Base-by-base conservation (phyloP, 345 rosid species). In the Dovyalis caffra region DNA sequence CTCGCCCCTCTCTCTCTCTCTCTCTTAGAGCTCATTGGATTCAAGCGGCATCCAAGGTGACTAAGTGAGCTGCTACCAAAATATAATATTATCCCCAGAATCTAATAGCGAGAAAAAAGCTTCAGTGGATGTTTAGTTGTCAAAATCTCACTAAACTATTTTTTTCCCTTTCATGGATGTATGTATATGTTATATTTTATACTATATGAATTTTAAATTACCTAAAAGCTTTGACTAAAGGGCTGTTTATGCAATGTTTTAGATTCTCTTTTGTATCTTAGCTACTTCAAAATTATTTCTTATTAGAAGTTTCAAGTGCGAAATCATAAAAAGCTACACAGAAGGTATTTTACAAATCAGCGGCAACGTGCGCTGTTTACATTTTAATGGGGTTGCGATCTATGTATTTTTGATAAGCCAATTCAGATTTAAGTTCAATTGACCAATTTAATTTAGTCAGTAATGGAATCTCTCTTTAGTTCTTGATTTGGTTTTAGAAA, bases 31-130 rank as follows among this genome's bases (percentile, higher is more conserved):
- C 60, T 69, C 58, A 23, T 66, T 51, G 80, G 56, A 49, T 15
- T n/a, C 31, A 14, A 8, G 49, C 8, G 56, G 68, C 81, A 62
- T 77, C 80, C 73, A 38, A 71, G 69, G 79, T 23, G 64, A 70
- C 62, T 4, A 23, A 49, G 45, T 61, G 78, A 62, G 53, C 33
- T 70, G 65, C 70, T 28, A 25, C 60, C n/a, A 34, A 35, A 60
- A 37, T 67, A 75, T 29, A n/a, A 12, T 26, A 1, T 47, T n/a
- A 10, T 20, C n/a, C 53, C 33, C 4, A 16, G 18, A 25, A 15
- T 26, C 33, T 51, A 15, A 28, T 14, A 40, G 23, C 56, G 16
- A 49, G 56, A 26, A 16, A 49, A 8, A 2, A 37, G 60, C 33
- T n/a, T 47, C 23, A 9, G 40, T 69, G 62, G 38, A 20, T 38